Evolutionary conservation across 768 basidiomycete species (phyloP), one percentile per base, ranked within the genome.

Genomic region (Leucogyrophana mollusca): DNA sequence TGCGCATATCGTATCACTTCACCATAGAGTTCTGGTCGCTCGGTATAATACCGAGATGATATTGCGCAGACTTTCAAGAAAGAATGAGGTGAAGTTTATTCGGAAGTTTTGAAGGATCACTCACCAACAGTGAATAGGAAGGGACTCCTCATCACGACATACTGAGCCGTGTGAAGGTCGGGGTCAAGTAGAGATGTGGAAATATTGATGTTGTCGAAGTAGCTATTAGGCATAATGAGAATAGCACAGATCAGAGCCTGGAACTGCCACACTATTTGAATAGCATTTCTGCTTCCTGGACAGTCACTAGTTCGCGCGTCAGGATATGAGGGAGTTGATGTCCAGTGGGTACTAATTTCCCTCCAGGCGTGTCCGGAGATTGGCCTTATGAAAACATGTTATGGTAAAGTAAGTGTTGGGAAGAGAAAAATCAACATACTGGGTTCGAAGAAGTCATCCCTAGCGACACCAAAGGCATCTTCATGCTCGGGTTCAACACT

Each of bases 71-170:
- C 88, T 90, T 57, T 52, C 25, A 62, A 42, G 32, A 43, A 34
- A 38, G 3, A 9, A 24, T 39, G 18, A 40, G 44, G 6, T n/a
- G n/a, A 13, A 24, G 5, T 13, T 21, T n/a, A n/a, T n/a, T n/a
- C n/a, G n/a, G n/a, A n/a, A n/a, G n/a, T n/a, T n/a, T n/a, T n/a
- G n/a, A 32, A 33, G 16, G n/a, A 13, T 37, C 53, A 80, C 83
- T 78, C 56, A 91, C 89, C 80, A 47, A 92, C 90, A 24, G 94
- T 94, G 66, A 95, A 93, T 30, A 97, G 65, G 72, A 95, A 95
- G 3, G 93, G 90, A 56, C 87, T 90, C 17, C 94, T 80, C 65
- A 83, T 82, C 53, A 83, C 86, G 2, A 89, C 88, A 52, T 74
- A 77, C 43, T 86, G 85, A 4, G 92, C 85, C 0, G 90, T 93